Evolutionary conservation across 2,329 filamentous ascomycete species (phyloP), one percentile per base, ranked within the genome.

Genomic region (Thermomyces lanuginosus): DNA sequence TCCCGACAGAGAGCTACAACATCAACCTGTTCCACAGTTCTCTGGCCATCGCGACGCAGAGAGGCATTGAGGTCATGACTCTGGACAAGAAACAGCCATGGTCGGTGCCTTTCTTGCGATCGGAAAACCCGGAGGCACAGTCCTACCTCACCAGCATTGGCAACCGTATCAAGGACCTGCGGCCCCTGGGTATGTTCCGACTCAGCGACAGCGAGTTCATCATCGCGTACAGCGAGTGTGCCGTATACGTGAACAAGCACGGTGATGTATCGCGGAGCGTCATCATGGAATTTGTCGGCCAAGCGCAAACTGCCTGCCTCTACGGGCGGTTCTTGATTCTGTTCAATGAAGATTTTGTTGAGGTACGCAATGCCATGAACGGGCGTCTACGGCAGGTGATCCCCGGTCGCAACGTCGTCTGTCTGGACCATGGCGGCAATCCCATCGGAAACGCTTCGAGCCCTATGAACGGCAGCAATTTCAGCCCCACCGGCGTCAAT

Each of bases 261-360:
- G 89, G 89, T 38, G 89, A 98, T 35, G 82, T 98, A 15, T 86
- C 75, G 20, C 77, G 91, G 23, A 82, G 77, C 15, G 81, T 95
- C 32, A 84, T 95, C 44, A 92, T 98, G 83, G 83, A 95, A 48
- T 98, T 95, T 51, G 89, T 92, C n/a, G 89, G 89, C 39, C 86
- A 77, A 44, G 89, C 89, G 1, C 75, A 76, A 35, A 72, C 73
- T 8, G 84, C 84, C 2, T 89, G 83, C 35, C 75, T 95, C 58
- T 91, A 82, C 42, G 84, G 83, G 1, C 77, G 83, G 31, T 95
- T 92, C 49, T 68, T 98, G 4, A 63, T 98, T 5, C 69, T 98
- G 4, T 92, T 95, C 58, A 89, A 93, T 49, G 76, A 80, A 12
- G 86, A 95, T 51, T 98, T 95, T 41, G 82, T 98, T 24, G 89